Percentiles rank a stretch among this genome's conserved stretches.
phyloP scores from a whole-genome alignment of 345 rosid species.

The Hibiscus mutabilis region DNA sequence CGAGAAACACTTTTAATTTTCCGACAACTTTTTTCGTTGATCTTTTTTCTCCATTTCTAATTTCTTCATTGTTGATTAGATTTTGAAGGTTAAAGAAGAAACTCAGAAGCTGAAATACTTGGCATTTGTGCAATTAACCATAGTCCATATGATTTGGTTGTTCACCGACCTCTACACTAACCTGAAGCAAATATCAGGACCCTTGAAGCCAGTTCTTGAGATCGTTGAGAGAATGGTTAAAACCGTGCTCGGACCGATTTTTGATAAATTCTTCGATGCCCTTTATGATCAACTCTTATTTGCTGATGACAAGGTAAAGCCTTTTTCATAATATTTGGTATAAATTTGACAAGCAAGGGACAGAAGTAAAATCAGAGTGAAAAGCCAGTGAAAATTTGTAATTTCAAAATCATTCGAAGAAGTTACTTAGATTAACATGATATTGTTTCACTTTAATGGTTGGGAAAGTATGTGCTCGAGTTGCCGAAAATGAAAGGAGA shows the following conservation, averaged over 20 bases:
- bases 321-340: neutral
- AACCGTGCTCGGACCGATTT: slow-evolving; percentile 73
- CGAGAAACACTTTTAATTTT: neutral
- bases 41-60: neutral
- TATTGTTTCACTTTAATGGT: neutral
- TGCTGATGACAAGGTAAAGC: slow-evolving; percentile 63
- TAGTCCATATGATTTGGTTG: slow-evolving; percentile 44
- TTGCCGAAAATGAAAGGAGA: neutral
- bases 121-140: slow-evolving; percentile 73
- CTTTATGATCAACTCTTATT: slow-evolving; percentile 63
- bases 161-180: slow-evolving; percentile 44
- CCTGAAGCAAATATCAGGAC: slow-evolving; percentile 75
- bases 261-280: slow-evolving; percentile 53
- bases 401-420: neutral
- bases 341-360: neutral
- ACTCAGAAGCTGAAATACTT: slow-evolving; percentile 59
- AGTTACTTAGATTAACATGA: neutral
- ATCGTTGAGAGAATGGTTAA: slow-evolving; percentile 77
- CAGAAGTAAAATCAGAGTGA: neutral
- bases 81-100: slow-evolving; percentile 27
- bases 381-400: neutral
- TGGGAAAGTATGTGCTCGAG: too few species aligned
- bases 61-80: neutral
- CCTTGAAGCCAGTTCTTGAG: slow-evolving; percentile 75
- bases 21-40: too few species aligned